A percentile compares a stretch with the other conserved stretches of the same genome.
Evolutionary conservation across 371 early-diverging fungal genomes (phyloP).

Genomic region (Globomyces sp.): DNA sequence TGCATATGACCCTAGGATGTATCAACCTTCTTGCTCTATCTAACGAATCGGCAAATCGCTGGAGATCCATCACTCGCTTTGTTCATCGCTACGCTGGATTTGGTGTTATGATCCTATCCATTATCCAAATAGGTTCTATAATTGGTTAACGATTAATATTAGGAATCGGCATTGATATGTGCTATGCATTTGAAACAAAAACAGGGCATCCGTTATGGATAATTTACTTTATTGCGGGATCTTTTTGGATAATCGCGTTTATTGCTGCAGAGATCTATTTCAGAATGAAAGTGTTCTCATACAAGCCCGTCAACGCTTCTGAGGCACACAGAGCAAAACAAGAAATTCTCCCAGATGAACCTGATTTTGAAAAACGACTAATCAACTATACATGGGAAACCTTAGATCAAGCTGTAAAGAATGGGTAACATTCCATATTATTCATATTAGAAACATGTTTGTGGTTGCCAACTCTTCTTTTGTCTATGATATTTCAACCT

Average conservation of each 20-base stretch:
- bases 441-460: conserved; percentile 3
- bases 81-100: conserved; percentile 24
- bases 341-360: neutral
- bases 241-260: conserved; percentile 6
- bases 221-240: neutral
- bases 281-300: neutral
- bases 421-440: neutral
- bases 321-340: neutral
- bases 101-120: conserved; percentile 21
- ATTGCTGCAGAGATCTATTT: conserved; percentile 8
- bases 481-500: conserved; percentile 27
- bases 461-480: conserved; percentile 23
- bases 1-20: conserved; percentile 35
- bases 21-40: conserved; percentile 29
- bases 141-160: conserved; percentile 29
- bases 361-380: neutral
- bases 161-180: conserved; percentile 29
- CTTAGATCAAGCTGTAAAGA: neutral
- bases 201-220: conserved; percentile 4
- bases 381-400: conserved; percentile 8
- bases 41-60: conserved; percentile 20
- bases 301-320: neutral
- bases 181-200: conserved; percentile 30
- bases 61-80: conserved; percentile 6
- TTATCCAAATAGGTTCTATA: conserved; percentile 23